Base-by-base conservation (phyloP, 2,329 filamentous ascomycete genomes). In the Biscogniauxia marginata region DNA sequence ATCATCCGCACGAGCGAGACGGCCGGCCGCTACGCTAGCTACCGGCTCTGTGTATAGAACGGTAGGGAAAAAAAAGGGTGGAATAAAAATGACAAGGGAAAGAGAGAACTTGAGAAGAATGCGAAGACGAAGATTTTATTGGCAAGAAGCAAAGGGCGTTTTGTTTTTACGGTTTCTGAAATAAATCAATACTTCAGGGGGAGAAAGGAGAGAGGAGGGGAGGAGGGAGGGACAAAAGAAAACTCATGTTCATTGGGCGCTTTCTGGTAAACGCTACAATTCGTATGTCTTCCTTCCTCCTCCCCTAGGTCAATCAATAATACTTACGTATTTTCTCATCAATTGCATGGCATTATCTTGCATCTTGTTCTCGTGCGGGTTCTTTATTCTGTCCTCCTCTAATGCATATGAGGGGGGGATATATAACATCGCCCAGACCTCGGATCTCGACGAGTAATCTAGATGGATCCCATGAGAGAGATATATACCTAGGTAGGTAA, bases 1-100 rank as follows among this genome's bases (percentile, higher is more conserved):
- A 99, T 99, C 68, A 97, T 99, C 68, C 83, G 95, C 63, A 93
- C 89, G 74, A 93, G 88, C 70, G 95, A 98, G 81, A 99, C 95
- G 54, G 95, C 95, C 13, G 95, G 95, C 59, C 84, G 95, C 52
- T 99, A 99, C 76, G 95, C 95, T 49, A 96, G 91, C 84, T 99
- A 99, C 76, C 82, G 93, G 67, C 70, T 87, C 54, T 87, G 84
- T 64, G 84, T 87, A 64, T 88, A 74, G 76, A n/a, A 18, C 52
- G 51, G 30, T 8, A 34, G 30, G 30, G n/a, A 4, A 39, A 9
- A 2, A 5, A 39, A 6, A 39, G 4, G 30, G 9, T 5, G 4
- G 4, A 39, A 16, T 11, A 39, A 39, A 16, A 16, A 39, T 3
- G n/a, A 39, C 4, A 6, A 16, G n/a, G 9, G 6, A 39, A 39